phyloP scores from a whole-genome alignment of 768 basidiomycete species.

The Mycena metata region DNA sequence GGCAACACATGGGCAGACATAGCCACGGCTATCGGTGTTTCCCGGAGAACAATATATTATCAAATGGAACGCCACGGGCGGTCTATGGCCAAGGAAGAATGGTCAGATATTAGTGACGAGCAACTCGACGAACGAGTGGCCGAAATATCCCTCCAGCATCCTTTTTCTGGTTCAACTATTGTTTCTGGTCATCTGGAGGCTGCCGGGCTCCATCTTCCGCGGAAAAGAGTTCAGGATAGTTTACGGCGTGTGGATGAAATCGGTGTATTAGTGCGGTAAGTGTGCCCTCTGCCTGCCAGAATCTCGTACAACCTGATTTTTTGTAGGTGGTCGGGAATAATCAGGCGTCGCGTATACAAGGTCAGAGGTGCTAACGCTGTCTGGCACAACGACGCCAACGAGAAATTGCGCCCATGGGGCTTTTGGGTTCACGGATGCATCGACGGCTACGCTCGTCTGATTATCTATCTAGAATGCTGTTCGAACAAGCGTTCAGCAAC shows the following conservation, averaged over 20 bases:
- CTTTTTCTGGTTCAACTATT: constrained; percentile 43
- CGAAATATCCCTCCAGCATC: constrained; percentile 26
- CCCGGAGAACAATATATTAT: constrained; percentile 11
- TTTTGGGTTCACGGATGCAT: constrained; percentile 47
- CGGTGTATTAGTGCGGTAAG: constrained; percentile 36
- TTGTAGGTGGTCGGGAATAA: constrained; percentile 33
- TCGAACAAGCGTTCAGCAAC: constrained; percentile 31
- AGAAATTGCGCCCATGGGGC: constrained; percentile 46
- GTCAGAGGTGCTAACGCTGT: constrained; percentile 39
- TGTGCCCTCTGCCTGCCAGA: background rate
- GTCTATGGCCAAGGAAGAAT: background rate
- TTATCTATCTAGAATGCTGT: constrained; percentile 15
- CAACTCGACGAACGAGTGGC: constrained; percentile 14
- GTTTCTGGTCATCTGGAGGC: constrained; percentile 41
- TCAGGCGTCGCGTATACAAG: constrained; percentile 38
- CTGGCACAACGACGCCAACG: constrained; percentile 46
- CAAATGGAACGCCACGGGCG: constrained; percentile 5
- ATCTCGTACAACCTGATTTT: background rate
- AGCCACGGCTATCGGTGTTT: constrained; percentile 25
- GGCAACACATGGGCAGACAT: constrained; percentile 29
- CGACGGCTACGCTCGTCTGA: constrained; percentile 43
- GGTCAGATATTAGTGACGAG: constrained; percentile 19
- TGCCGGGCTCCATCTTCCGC: constrained; percentile 39
- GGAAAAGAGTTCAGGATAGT: constrained; percentile 34
- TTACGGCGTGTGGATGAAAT: constrained; percentile 43